Evolutionary conservation across 1,139 yeast genomes (phyloP), one percentile per base, ranked within the genome.

Genomic region (Suhomyces ambrosiae): DNA sequence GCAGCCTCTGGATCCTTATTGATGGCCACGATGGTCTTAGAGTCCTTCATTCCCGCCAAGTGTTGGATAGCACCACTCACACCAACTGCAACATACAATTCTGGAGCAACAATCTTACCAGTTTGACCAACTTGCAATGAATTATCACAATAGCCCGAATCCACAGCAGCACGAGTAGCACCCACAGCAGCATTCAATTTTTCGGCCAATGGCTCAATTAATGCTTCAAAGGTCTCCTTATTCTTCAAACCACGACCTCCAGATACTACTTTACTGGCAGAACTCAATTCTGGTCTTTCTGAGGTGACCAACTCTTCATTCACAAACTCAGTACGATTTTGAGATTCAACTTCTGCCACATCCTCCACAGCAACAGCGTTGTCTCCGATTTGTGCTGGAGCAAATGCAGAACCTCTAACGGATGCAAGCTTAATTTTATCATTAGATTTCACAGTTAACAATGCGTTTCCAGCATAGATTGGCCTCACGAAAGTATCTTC

Each of bases 71-170:
- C 98, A 45, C 98, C 98, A 19, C 96, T 86, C 42, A 92, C 80
- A 47, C 98, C 98, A 30, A 90, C 82, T 3, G 97, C 97, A 40
- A 92, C 64, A 61, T 92, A 92, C 52, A 90, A 76, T 28, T 90
- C 96, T 12, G 98, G 98, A 3, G 98, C 97, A 34, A 92, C 95
- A 38, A 90, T 90, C 61, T 92, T 92, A 55, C 98, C 98, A 9
- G 98, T 92, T 68, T 92, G 98, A 38, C 98, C 98, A 44, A 92
- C 92, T 68, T 92, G 98, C 50, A 92, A 76, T n/a, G 97, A 89
- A 66, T 92, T 92, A 60, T 92, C 97, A 56, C 96, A 90, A 61
- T 79, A 89, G 0, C 97, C 97, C 32, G 95, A 77, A 62, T 92
- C 98, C 19, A 92, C 98, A 13, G 97, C 97, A 12, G 97, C 98